Conservation (phyloP, 2,329 filamentous ascomycete species). For the Ophiostoma triangulosporum region DNA sequence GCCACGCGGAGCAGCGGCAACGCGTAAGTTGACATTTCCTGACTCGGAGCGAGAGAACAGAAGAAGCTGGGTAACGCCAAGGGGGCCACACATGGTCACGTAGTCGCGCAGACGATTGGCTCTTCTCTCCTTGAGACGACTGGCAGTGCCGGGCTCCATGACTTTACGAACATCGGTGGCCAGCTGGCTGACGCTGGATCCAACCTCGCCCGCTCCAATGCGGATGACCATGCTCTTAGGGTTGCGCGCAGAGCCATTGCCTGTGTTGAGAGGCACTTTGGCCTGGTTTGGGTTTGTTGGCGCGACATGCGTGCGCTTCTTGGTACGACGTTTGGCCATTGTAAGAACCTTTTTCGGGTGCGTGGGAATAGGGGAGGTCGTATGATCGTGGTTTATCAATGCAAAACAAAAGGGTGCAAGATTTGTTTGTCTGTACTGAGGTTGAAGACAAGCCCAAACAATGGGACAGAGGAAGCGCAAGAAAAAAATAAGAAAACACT, state of each 20-base stretch:
- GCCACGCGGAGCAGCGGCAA: slow-evolving; percentile 77
- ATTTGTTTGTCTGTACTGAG: background rate
- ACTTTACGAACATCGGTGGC: slow-evolving; percentile 82
- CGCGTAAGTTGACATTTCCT: slow-evolving; percentile 83
- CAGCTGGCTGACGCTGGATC: slow-evolving; percentile 79
- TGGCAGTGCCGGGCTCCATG: slow-evolving; percentile 92
- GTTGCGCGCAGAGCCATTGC: slow-evolving; percentile 50
- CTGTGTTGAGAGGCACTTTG: slow-evolving; percentile 36
- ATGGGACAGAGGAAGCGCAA: background rate
- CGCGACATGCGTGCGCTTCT: slow-evolving; percentile 77
- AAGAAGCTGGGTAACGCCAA: slow-evolving; percentile 84
- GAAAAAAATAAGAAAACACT: background rate
- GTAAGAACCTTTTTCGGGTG: background rate
- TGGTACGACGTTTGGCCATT: slow-evolving; percentile 72
- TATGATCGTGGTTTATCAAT: background rate
- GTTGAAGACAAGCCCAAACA: background rate
- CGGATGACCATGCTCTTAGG: slow-evolving; percentile 99
- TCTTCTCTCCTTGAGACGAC: slow-evolving; percentile 75
- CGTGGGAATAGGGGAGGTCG: background rate
- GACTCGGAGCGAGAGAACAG: slow-evolving; percentile 82
- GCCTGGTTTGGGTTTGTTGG: slow-evolving; percentile 44
- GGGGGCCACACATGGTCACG: slow-evolving; percentile 83
- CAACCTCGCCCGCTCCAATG: slow-evolving; percentile 86
- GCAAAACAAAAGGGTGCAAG: background rate
- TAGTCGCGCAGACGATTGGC: slow-evolving; percentile 86